Percentiles rank a stretch among this genome's conserved stretches.
Conservation (phyloP, 2,329 filamentous ascomycete species). For the Rugonectria rugulosa region DNA sequence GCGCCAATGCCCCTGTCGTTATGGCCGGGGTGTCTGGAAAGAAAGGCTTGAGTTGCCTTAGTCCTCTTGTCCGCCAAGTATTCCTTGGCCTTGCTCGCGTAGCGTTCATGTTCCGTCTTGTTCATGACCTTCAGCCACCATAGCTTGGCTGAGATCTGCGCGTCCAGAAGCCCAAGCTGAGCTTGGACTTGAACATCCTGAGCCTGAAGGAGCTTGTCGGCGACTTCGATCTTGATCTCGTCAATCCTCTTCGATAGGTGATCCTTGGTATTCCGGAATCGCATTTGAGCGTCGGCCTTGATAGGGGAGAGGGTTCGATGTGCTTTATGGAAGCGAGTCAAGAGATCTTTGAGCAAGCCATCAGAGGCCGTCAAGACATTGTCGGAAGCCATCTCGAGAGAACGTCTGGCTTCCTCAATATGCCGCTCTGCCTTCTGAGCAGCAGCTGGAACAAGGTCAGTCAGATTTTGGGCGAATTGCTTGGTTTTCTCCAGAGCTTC, state of each 20-base stretch:
- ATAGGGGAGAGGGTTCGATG: conserved; percentile 34
- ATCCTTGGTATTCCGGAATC: conserved; percentile 26
- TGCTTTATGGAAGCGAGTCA: conserved; percentile 28
- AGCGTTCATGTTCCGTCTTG: conserved; percentile 54
- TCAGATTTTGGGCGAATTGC: conserved; percentile 52
- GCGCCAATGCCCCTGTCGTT: conserved; percentile 21
- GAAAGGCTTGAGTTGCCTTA: conserved; percentile 40
- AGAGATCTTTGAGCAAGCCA: conserved; percentile 35
- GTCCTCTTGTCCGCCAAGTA: conserved; percentile 49
- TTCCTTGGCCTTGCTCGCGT: conserved; percentile 55
- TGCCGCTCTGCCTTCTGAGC: conserved; percentile 49
- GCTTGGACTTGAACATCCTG: conserved; percentile 49
- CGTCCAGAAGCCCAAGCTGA: conserved; percentile 56
- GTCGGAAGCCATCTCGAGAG: conserved; percentile 42
- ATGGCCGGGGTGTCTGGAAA: conserved; percentile 28
- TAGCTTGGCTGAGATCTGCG: conserved; percentile 64
- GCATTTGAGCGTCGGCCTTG: conserved; percentile 27
- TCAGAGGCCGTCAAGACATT: conserved; percentile 41
- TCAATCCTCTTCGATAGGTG: conserved; percentile 30
- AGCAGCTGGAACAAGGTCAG: conserved; percentile 49
- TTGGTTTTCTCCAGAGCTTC: conserved; percentile 55
- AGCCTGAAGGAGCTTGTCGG: conserved; percentile 29
- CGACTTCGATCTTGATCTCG: conserved; percentile 24
- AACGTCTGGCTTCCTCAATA: conserved; percentile 45
- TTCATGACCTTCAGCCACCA: conserved; percentile 64